Evolutionary conservation across 208 protist species (phyloP), one percentile per base, ranked within the genome.

Genomic region (Leishmania amazonensis): DNA sequence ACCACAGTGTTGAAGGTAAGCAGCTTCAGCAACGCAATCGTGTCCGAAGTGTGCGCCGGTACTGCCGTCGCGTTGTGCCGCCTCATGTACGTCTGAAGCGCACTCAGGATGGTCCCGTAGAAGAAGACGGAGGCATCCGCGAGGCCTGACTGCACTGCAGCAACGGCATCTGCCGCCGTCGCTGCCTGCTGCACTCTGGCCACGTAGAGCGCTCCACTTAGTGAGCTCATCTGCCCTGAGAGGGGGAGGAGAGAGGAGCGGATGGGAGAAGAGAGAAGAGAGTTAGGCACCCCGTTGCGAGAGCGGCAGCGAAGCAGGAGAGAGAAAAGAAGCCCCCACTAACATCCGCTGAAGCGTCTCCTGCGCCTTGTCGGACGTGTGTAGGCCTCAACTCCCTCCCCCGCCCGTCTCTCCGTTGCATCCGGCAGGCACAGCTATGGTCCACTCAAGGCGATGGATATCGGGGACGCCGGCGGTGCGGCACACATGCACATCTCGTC

Each of bases 111-210:
- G 0, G 73, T 64, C 2, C 85, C 88, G 78, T 91, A 95, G 47
- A 93, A 93, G 67, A 92, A 92, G 40, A 93, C 77, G 7, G 67
- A 42, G 3, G 89, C 81, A 19, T 84, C 84, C 11, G 79, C 83
- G 13, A 93, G 54, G 8, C 88, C 85, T 13, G 74, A 64, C 64
- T 81, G 70, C 40, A 87, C 85, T 2, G 38, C 74, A 1, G 49
- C 54, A 19, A 88, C 40, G 0, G 78, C 76, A 2, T 79, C 88
- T 1, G 64, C 57, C 1, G 24, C 45, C 11, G 80, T 75, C 13
- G 84, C 57, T 1, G 86, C 77, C 42, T 35, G 11, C 49, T 58
- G 19, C 31, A 86, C 80, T 31, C 62, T 80, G 19, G 21, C 54
- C 2, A 80, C 83, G 53, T 85, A 84, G 24, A 38, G 8, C 1